Evolutionary conservation across 306 rosid genomes (phyloP), one percentile per base, ranked within the genome.

Genomic region (Citrullus amarus): DNA sequence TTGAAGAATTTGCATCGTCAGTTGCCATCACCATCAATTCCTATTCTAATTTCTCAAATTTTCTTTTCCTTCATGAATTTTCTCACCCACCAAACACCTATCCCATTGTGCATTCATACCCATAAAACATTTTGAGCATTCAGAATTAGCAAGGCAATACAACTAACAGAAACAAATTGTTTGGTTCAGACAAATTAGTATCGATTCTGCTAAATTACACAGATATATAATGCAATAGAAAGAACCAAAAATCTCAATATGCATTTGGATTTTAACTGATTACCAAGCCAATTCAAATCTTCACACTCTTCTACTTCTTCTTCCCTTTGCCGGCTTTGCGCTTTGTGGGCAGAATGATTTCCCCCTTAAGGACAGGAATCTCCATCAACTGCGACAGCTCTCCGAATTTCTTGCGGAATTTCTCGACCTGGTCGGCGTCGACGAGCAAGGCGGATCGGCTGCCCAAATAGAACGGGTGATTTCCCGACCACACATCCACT

Each of bases 401-500:
- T 1, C 91, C 94, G 83, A 48, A 94, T 88, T 86, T 94, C 95
- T 90, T 92, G n/a, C 97, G 82, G 85, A 94, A 94, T 84, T 92
- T 94, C 93, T 89, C 98, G 3, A 94, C 98, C 87, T 89, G 97
- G 72, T 92, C 95, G 51, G 87, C 98, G 69, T 85, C 90, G 6
- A 88, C 80, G 46, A 89, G 61, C 9, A 70, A 8, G 0, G 66
- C 93, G 4, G 93, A 84, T 32, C 98, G 93, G 87, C 82, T 88
- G 0, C 98, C 98, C 39, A 88, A 92, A 86, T 92, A 94, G 85
- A 94, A 94, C 0, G 93, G 98, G 81, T 94, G 98, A 88, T 94
- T 94, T 2, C 98, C 98, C 0, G 98, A 92, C 98, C 98, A 94
- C 50, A 94, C 97, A 30, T 94, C 97, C 41, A 94, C 97, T 8